Conservation (phyloP, 768 basidiomycete genomes). For the Collybia sordida region DNA sequence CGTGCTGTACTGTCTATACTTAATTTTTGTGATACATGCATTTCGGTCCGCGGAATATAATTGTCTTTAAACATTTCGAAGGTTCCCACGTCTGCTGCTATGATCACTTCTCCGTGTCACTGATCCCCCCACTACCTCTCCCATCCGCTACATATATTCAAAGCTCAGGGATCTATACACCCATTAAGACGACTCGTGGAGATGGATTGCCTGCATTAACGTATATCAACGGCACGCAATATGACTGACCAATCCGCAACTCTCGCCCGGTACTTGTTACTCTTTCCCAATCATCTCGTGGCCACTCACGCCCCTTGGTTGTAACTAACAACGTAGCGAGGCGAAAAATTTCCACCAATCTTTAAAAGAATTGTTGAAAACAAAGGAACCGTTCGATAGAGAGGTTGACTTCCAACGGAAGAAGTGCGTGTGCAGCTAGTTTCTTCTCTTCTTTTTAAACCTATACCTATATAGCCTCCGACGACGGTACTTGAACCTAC, state of each 20-base stretch:
- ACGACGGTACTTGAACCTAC: constrained; percentile 64
- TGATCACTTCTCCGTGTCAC: constrained; percentile 12
- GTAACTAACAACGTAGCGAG: constrained; percentile 50
- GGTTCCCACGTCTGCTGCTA: constrained; percentile 20
- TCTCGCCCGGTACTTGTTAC: constrained; percentile 40
- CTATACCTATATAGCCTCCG: constrained; percentile 51
- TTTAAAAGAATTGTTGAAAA: constrained; percentile 74
- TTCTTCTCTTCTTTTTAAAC: constrained; percentile 10
- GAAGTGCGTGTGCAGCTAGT: constrained; percentile 54
- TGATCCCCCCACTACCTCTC: constrained; percentile 12
- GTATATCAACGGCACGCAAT: constrained; percentile 18
- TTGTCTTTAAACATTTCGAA: background rate
- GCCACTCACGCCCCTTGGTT: constrained; percentile 12
- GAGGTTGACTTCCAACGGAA: constrained; percentile 87
- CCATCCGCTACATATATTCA: background rate
- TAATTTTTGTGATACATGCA: no score
- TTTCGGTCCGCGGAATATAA: no score
- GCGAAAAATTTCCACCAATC: constrained; percentile 73
- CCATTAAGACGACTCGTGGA: constrained; percentile 14
- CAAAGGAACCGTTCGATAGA: constrained; percentile 76
- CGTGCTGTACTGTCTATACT: background rate
- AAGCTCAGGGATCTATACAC: constrained; percentile 4
- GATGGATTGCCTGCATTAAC: constrained; percentile 31
- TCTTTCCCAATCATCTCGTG: constrained; percentile 9
- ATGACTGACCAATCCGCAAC: constrained; percentile 46